phyloP scores from a whole-genome alignment of 2,329 filamentous ascomycete genomes.

The Metarhizium humberi region DNA sequence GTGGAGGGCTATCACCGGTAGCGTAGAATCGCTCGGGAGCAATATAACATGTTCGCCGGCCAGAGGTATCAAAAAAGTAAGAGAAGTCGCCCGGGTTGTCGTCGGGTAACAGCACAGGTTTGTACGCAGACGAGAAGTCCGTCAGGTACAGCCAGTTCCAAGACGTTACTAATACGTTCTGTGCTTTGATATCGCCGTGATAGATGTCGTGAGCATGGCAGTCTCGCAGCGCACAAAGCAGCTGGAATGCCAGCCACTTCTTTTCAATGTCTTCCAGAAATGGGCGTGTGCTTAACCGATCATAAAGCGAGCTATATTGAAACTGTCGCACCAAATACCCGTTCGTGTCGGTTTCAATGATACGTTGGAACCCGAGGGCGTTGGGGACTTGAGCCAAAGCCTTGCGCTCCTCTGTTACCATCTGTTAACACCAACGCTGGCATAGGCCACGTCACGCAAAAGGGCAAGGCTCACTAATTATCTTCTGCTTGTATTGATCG shows the following conservation, averaged over 20 bases:
- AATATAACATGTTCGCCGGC: slow-evolving; percentile 84
- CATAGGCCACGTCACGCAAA: background rate
- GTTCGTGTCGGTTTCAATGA: slow-evolving; percentile 84
- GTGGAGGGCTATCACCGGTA: slow-evolving; percentile 55
- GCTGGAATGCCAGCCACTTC: slow-evolving; percentile 95
- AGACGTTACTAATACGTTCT: slow-evolving; percentile 92
- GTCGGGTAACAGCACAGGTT: slow-evolving; percentile 85
- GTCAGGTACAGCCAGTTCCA: slow-evolving; percentile 99
- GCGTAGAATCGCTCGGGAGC: slow-evolving; percentile 87
- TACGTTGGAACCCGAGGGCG: slow-evolving; percentile 79
- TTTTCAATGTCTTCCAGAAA: slow-evolving; percentile 98
- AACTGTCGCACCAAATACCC: slow-evolving; percentile 92
- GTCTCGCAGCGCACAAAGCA: slow-evolving; percentile 84
- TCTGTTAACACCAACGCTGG: slow-evolving; percentile 1
- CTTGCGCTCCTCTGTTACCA: slow-evolving; percentile 60
- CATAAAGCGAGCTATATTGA: slow-evolving; percentile 93
- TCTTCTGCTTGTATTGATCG: slow-evolving; percentile 65
- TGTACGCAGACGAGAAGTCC: slow-evolving; percentile 96
- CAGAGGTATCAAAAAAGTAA: slow-evolving; percentile 93
- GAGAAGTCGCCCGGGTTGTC: slow-evolving; percentile 97
- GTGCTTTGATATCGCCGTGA: slow-evolving; percentile 97
- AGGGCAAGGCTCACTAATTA: slow-evolving; percentile 50
- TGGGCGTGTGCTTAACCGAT: slow-evolving; percentile 89
- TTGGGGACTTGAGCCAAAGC: slow-evolving; percentile 78
- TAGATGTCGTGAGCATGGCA: slow-evolving; percentile 84